Evolutionary conservation across 2,329 filamentous ascomycete genomes (phyloP), one percentile per base, ranked within the genome.

Genomic region (Fusarium oligoseptatum): DNA sequence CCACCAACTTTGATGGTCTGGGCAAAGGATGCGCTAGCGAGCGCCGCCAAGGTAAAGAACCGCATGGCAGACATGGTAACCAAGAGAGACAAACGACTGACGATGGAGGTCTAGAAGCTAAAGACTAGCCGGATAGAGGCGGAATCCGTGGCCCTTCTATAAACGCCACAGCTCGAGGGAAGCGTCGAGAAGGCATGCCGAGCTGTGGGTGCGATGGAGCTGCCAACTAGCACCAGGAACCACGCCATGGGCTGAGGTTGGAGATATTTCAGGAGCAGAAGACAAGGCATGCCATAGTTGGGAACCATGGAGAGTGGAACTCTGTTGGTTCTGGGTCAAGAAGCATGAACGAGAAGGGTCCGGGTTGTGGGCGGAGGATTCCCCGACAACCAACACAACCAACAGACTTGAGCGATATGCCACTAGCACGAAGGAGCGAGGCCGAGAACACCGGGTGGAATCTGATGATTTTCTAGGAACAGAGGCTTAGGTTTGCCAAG

Each of bases 1-100:
- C 77, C 76, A 57, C 76, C 65, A 56, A 79, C 65, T 56, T 64
- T 71, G 57, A 80, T 76, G 32, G 77, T 80, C 72, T 80, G 77
- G 34, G 78, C 77, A 64, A 67, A 62, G 56, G 70, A 65, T 14
- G 65, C 60, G 61, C 67, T 64, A 52, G 55, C 65, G 60, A 77
- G 60, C 24, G 68, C 67, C 29, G 71, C 72, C 27, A 67, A 60
- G 56, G 71, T 70, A n/a, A 74, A 60, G 57, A 74, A 66, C 27
- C 64, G 69, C 24, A 43, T 66, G 67, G 61, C 64, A 34, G 72
- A 69, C 72, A 74, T 72, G 58, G 45, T 67, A 50, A 61, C 43
- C 27, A 36, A 24, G 29, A 20, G 24, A 27, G 37, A 29, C 17
- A 32, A 41, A 17, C 32, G 15, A 22, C 22, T 9, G n/a, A 34